Percentiles rank a stretch among this genome's conserved stretches.
Conservation (phyloP, 176 grass and related monocot species). For the Zoysia pacifica region DNA sequence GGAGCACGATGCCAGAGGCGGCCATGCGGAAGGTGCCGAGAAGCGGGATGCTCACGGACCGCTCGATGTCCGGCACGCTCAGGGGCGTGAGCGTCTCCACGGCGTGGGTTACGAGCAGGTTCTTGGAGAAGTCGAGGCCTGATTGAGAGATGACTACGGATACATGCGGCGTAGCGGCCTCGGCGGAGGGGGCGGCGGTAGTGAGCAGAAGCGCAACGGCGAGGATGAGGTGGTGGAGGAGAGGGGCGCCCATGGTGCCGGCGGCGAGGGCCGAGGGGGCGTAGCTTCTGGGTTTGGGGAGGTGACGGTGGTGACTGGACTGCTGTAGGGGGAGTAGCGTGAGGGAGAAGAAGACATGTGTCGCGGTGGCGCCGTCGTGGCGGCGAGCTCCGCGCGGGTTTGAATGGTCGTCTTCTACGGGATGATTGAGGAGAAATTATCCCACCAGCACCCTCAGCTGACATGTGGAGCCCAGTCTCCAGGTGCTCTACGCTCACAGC, state of each 20-base stretch:
- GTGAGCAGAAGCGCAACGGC: conserved; percentile 36
- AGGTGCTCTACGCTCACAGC: not conserved
- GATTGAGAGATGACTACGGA: conserved; percentile 72
- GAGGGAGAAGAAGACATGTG: conserved; percentile 27
- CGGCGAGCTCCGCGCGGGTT: conserved; percentile 30
- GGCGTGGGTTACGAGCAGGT: conserved; percentile 66
- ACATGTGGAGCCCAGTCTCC: not conserved
- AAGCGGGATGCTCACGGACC: conserved; percentile 57
- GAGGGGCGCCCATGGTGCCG: conserved; percentile 29
- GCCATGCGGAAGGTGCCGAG: conserved; percentile 61
- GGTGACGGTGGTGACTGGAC: not conserved
- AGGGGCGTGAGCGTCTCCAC: conserved; percentile 54
- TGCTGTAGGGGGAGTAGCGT: conserved; percentile 10
- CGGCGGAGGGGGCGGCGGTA: not conserved
- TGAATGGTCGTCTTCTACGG: conserved; percentile 10
- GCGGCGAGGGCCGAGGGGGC: not conserved
- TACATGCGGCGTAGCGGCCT: conserved; percentile 49
- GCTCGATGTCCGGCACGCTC: conserved; percentile 71
- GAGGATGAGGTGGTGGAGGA: conserved; percentile 33
- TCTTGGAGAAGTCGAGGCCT: conserved; percentile 82
- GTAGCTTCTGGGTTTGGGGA: not conserved
- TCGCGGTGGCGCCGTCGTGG: not conserved
- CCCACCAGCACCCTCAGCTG: not conserved
- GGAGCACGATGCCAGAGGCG: conserved; percentile 59
- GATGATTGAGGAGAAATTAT: not conserved